Evolutionary conservation across 805 yeast species (phyloP).

Genomic region (Aciculoconidium aculeatum): DNA sequence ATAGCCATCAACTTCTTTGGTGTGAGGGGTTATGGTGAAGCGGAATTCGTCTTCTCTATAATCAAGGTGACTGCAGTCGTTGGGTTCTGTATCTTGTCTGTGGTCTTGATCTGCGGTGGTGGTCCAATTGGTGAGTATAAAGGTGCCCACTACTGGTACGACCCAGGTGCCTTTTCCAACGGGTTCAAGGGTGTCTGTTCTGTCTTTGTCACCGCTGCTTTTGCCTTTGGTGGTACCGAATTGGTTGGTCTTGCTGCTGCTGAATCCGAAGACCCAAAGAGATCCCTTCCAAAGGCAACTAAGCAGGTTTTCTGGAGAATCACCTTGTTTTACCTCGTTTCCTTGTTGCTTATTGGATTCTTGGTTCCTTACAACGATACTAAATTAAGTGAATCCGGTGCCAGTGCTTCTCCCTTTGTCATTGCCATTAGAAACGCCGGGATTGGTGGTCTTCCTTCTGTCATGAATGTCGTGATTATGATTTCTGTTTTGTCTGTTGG

Average conservation of each 20-base stretch:
- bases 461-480: conserved; percentile 64
- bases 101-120: conserved; percentile 51
- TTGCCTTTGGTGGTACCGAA: conserved; percentile 71
- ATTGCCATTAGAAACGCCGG: conserved; percentile 65
- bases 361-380: conserved; percentile 59
- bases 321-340: conserved; percentile 57
- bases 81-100: conserved; percentile 51
- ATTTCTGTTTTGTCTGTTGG: conserved; percentile 74
- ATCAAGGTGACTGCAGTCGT: conserved; percentile 56
- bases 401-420: conserved; percentile 68
- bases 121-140: conserved; percentile 46
- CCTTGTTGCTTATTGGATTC: conserved; percentile 50
- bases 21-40: conserved; percentile 53
- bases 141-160: conserved; percentile 54
- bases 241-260: conserved; percentile 72
- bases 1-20: conserved; percentile 46
- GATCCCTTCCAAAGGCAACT: conserved; percentile 62
- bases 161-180: conserved; percentile 63
- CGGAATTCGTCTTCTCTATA: conserved; percentile 58
- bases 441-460: conserved; percentile 58
- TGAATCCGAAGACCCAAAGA: conserved; percentile 63
- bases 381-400: conserved; percentile 47
- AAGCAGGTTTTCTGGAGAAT: conserved; percentile 84
- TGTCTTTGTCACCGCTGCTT: conserved; percentile 70
- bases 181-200: conserved; percentile 66